Percentiles rank a stretch among this genome's conserved stretches.
These are phyloP conservation scores for Dissoconium aciculare DNA, from an alignment of 2,329 filamentous ascomycete species.

Conservation along the genomic window DNA sequence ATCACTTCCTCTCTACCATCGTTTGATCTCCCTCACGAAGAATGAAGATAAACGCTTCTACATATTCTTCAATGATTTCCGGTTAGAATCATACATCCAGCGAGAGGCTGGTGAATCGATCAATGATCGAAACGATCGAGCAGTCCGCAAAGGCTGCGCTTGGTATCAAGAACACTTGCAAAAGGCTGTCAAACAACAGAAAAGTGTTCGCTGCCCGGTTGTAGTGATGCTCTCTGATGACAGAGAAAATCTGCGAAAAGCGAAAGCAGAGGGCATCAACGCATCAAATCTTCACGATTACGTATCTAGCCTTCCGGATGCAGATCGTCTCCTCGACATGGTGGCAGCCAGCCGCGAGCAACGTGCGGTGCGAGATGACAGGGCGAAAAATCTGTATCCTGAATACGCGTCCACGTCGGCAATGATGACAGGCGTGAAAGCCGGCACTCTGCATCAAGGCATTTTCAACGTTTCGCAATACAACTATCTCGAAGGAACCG, in stretches of 20 bases:
- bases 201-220: constrained; percentile 46
- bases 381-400: constrained; percentile 62
- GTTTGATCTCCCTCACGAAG: constrained; percentile 75
- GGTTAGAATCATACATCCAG: constrained; percentile 73
- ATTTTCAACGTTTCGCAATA: constrained; percentile 94
- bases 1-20: constrained; percentile 87
- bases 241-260: constrained; percentile 69
- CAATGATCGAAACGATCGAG: constrained; percentile 91
- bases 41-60: constrained; percentile 96
- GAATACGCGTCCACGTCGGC: constrained; percentile 82
- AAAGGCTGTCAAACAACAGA: constrained; percentile 41
- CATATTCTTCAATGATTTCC: constrained; percentile 98
- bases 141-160: constrained; percentile 67
- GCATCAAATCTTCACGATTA: constrained; percentile 57
- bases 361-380: constrained; percentile 48
- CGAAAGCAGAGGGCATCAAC: constrained; percentile 57
- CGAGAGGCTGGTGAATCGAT: constrained; percentile 68
- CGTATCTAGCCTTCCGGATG: constrained; percentile 68
- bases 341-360: constrained; percentile 65
- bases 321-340: constrained; percentile 80
- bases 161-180: constrained; percentile 82
- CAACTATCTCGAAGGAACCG: constrained; percentile 90
- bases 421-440: constrained; percentile 86
- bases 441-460: constrained; percentile 79
- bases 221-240: constrained; percentile 94